phyloP scores from a whole-genome alignment of 1,284 basidiomycete species.

The Stereum hirsutum region DNA sequence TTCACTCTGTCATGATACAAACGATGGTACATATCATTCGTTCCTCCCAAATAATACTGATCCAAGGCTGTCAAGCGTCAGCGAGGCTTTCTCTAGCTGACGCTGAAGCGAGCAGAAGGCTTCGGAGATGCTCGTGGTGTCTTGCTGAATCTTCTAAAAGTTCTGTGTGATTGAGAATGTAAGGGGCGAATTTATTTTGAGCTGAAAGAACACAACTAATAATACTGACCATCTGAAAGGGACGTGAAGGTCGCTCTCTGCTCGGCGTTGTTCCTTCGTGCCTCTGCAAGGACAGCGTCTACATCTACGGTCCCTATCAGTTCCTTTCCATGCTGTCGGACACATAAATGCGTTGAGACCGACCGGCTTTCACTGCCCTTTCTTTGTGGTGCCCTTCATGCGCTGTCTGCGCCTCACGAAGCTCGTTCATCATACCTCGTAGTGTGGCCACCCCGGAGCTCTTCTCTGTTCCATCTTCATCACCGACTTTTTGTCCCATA shows the following conservation, averaged over 20 bases:
- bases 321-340: no score
- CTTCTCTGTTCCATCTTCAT: constrained; percentile 4
- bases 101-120: constrained; percentile 9
- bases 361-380: not conserved
- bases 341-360: constrained; percentile 1
- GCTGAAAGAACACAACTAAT: not conserved
- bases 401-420: constrained; percentile 6
- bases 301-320: no score
- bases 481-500: constrained; percentile 5
- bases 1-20: no score
- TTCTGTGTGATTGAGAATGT: no score
- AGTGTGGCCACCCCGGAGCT: constrained; percentile 5
- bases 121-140: constrained; percentile 10
- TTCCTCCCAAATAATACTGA: no score
- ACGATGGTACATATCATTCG: no score
- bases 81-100: constrained; percentile 12
- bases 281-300: constrained; percentile 5
- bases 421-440: constrained; percentile 1
- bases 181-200: not conserved
- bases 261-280: constrained; percentile 4
- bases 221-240: constrained; percentile 7
- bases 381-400: not conserved
- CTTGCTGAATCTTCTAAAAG: constrained; percentile 9
- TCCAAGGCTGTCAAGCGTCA: no score
- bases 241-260: constrained; percentile 6